Evolutionary conservation across 352 stramenopile genomes (phyloP).

Genomic region (Thalassiosira hispida): DNA sequence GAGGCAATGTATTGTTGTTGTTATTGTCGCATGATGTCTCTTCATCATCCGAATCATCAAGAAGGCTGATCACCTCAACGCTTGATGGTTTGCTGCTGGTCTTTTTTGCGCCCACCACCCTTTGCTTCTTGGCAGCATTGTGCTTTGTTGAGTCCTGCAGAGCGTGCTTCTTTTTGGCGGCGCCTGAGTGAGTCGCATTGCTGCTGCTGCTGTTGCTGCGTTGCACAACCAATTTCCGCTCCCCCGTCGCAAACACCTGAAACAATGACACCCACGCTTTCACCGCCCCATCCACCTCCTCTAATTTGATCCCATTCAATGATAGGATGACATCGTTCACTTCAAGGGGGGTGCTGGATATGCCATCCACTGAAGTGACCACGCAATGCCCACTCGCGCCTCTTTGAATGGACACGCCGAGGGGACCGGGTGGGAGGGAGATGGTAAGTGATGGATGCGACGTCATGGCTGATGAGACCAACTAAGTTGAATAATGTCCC

Average conservation of each 20-base stretch:
- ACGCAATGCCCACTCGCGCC: neutral
- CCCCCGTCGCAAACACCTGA: neutral
- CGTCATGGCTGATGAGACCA: too few species aligned
- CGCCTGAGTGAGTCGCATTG: neutral
- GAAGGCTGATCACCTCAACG: slow-evolving; percentile 37
- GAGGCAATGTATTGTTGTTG: neutral
- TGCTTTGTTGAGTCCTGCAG: neutral
- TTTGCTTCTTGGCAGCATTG: slow-evolving; percentile 1
- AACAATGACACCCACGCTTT: slow-evolving; percentile 20
- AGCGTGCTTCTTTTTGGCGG: neutral
- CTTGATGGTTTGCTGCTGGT: neutral
- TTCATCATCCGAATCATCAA: slow-evolving; percentile 35
- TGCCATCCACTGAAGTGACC: neutral
- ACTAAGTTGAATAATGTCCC: too few species aligned
- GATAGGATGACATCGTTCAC: slow-evolving; percentile 26
- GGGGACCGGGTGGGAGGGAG: neutral
- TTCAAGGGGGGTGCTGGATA: neutral
- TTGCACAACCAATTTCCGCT: neutral
- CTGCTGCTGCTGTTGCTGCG: neutral
- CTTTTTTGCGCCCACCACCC: neutral
- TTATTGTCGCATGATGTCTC: neutral
- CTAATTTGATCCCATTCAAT: slow-evolving; percentile 23
- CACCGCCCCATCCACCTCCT: slow-evolving; percentile 10
- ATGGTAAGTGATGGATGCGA: neutral
- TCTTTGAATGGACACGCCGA: neutral